phyloP scores from a whole-genome alignment of 2,329 filamentous ascomycete genomes.

The Botrytis elliptica region DNA sequence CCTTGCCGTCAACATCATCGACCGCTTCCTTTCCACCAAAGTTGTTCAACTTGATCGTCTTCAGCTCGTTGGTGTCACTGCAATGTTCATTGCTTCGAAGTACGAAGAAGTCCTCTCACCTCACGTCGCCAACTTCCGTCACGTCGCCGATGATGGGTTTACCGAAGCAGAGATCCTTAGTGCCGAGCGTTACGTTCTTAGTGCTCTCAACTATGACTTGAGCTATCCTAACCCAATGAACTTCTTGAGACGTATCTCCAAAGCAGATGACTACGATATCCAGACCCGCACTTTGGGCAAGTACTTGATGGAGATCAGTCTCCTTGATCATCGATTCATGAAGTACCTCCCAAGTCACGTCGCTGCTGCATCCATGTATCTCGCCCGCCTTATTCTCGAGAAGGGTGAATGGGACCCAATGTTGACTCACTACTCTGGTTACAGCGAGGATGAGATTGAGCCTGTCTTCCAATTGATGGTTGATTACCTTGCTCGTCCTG shows the following conservation, averaged over 20 bases:
- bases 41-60: conserved; percentile 94
- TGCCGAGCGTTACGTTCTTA: conserved; percentile 92
- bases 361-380: conserved; percentile 91
- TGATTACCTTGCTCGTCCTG: conserved; percentile 88
- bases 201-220: conserved; percentile 90
- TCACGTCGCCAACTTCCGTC: conserved; percentile 94
- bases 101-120: conserved; percentile 98
- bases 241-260: conserved; percentile 96
- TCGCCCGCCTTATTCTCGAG: conserved; percentile 85
- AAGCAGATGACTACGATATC: conserved; percentile 99
- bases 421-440: conserved; percentile 86
- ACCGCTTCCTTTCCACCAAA: conserved; percentile 94
- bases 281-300: conserved; percentile 96
- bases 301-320: conserved; percentile 95
- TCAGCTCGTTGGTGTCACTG: conserved; percentile 93
- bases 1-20: conserved; percentile 96
- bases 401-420: conserved; percentile 91
- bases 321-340: conserved; percentile 94
- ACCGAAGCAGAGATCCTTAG: conserved; percentile 92
- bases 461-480: conserved; percentile 94
- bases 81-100: conserved; percentile 99
- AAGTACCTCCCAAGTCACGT: conserved; percentile 84
- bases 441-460: conserved; percentile 87
- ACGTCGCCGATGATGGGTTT: conserved; percentile 96
- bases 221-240: conserved; percentile 99